phyloP scores from a whole-genome alignment of 176 grass and related monocot genomes.

The Zizania latifolia region DNA sequence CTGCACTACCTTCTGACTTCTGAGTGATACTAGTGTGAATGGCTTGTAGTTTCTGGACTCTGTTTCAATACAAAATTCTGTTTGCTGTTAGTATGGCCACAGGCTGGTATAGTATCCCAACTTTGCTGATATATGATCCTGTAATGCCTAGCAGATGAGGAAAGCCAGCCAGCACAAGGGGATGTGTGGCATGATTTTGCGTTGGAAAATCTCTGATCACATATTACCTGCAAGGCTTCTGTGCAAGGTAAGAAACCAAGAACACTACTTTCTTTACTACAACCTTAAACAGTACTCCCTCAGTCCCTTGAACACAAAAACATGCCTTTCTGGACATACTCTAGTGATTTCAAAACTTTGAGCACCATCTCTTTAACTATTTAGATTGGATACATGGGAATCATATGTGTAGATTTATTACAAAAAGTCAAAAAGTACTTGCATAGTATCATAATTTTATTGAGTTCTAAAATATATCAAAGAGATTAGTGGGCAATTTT shows the following conservation, averaged over 20 bases:
- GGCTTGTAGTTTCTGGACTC: neutral
- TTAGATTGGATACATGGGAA: neutral
- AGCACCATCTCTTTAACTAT: neutral
- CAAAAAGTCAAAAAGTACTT: neutral
- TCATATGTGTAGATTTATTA: neutral
- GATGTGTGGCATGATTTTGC: constrained; percentile 79
- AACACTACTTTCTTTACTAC: neutral
- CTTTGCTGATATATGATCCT: constrained; percentile 9
- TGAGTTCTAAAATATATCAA: neutral
- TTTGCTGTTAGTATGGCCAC: neutral
- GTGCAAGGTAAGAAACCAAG: constrained; percentile 12
- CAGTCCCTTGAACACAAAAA: neutral
- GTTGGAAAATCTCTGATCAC: constrained; percentile 73
- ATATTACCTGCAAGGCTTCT: constrained; percentile 31
- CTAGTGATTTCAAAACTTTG: neutral
- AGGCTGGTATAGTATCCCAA: neutral
- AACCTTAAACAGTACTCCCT: neutral
- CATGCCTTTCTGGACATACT: neutral
- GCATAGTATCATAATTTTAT: neutral
- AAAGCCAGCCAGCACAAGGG: constrained; percentile 62
- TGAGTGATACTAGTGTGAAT: neutral
- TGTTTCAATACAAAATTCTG: neutral
- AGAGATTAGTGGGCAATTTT: neutral
- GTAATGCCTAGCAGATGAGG: constrained; percentile 49
- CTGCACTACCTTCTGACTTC: neutral